phyloP scores from a whole-genome alignment of 192 early-diverging fungal genomes.

The Entrophospora sp. region DNA sequence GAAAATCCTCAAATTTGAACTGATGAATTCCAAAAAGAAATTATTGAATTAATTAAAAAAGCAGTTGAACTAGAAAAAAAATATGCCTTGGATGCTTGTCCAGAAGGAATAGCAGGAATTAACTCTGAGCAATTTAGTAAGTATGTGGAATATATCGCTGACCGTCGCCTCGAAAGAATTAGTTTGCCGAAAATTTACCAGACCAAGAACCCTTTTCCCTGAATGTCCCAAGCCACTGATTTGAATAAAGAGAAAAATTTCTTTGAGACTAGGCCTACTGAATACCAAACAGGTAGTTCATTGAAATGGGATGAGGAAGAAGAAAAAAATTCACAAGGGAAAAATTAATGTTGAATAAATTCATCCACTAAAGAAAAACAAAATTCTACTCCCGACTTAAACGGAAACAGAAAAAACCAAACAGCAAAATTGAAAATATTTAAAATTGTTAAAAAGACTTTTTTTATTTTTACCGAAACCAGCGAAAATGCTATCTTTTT shows the following conservation, averaged over 20 bases:
- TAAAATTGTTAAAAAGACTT: no score
- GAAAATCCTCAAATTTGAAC: slow-evolving; percentile 9
- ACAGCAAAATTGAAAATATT: no score
- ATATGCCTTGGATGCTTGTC: slow-evolving; percentile 7
- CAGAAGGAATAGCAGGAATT: background rate
- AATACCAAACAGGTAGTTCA: slow-evolving; percentile 3
- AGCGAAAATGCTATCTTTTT: no score
- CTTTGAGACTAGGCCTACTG: background rate
- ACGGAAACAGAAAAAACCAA: no score
- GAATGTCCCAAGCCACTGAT: slow-evolving; percentile 3
- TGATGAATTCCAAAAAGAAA: background rate
- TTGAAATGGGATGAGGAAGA: slow-evolving; percentile 2
- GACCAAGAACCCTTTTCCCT: background rate
- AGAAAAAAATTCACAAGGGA: no score
- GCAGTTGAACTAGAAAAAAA: slow-evolving; percentile 3
- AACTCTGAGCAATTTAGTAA: background rate
- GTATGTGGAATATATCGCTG: background rate
- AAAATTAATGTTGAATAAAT: no score
- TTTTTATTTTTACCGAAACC: no score
- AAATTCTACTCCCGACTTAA: no score
- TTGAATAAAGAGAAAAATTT: slow-evolving; percentile 5
- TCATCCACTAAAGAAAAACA: no score
- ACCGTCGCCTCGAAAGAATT: background rate
- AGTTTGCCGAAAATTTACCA: background rate
- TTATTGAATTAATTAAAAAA: slow-evolving; percentile 6